phyloP scores from a whole-genome alignment of 495 filamentous ascomycete genomes.

The Haplographium delicatum region DNA sequence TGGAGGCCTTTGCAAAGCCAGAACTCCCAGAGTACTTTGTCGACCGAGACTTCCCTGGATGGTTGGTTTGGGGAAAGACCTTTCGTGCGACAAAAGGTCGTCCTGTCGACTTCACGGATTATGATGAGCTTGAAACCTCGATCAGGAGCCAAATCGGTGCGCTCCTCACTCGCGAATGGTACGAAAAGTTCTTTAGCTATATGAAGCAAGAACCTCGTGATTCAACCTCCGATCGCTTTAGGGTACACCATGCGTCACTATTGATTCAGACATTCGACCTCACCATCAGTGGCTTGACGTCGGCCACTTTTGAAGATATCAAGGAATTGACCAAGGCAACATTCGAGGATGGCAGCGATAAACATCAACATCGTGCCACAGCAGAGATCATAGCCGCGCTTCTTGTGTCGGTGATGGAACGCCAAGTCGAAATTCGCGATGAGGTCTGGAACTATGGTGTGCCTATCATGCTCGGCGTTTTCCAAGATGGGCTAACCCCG shows the following conservation, averaged over 20 bases:
- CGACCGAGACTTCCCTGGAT: conserved; percentile 88
- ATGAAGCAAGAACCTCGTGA: conserved; percentile 97
- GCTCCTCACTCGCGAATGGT: conserved; percentile 77
- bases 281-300: conserved; percentile 67
- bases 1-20: conserved; percentile 71
- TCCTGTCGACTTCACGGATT: conserved; percentile 63
- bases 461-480: conserved; percentile 79
- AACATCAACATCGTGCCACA: conserved; percentile 95
- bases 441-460: conserved; percentile 84
- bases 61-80: conserved; percentile 90
- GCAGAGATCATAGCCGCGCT: conserved; percentile 89
- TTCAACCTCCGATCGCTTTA: conserved; percentile 73
- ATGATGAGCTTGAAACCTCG: conserved; percentile 74
- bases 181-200: conserved; percentile 80
- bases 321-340: conserved; percentile 67
- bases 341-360: conserved; percentile 90
- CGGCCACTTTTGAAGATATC: conserved; percentile 80
- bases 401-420: conserved; percentile 67
- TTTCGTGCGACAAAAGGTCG: conserved; percentile 74
- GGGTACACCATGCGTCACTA: conserved; percentile 77
- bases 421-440: conserved; percentile 60
- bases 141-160: conserved; percentile 77
- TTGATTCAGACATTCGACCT: conserved; percentile 86
- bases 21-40: conserved; percentile 78
- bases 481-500: conserved; percentile 84